These are phyloP conservation scores for Populus tomentosa DNA, from an alignment of 441 rosid species.

Conservation along the genomic window DNA sequence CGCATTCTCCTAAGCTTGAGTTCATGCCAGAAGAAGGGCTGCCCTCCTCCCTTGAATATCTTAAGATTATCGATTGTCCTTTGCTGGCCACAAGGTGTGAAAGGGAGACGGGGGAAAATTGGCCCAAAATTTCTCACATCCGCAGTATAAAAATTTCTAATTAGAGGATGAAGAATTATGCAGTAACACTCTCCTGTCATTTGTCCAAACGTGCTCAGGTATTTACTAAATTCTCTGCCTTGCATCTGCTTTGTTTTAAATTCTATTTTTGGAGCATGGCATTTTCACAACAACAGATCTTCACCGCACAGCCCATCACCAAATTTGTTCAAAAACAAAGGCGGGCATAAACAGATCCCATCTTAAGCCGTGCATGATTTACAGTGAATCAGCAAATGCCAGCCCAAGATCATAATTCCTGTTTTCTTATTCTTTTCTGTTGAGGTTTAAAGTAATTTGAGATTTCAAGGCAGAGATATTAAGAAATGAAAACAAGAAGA, in stretches of 20 bases:
- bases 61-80: constrained; percentile 16
- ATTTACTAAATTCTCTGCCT: not conserved
- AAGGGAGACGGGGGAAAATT: constrained; percentile 24
- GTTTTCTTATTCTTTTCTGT: too few relatives aligned
- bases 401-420: too few relatives aligned
- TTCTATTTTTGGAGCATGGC: not conserved
- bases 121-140: constrained; percentile 8
- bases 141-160: not conserved
- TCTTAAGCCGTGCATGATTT: too few relatives aligned
- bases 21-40: constrained; percentile 17
- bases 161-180: not conserved
- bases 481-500: not conserved
- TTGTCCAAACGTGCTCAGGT: not conserved
- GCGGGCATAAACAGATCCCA: too few relatives aligned
- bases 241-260: not conserved
- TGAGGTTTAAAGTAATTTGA: not conserved
- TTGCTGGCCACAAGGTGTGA: constrained; percentile 18
- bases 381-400: too few relatives aligned
- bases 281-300: not conserved
- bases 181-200: not conserved
- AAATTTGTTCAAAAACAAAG: not conserved
- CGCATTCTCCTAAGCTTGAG: constrained; percentile 9
- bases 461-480: not conserved
- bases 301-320: not conserved
- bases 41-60: constrained; percentile 10